Evolutionary conservation across 306 rosid genomes (phyloP), one percentile per base, ranked within the genome.

Genomic region (Ceratonia siliqua): DNA sequence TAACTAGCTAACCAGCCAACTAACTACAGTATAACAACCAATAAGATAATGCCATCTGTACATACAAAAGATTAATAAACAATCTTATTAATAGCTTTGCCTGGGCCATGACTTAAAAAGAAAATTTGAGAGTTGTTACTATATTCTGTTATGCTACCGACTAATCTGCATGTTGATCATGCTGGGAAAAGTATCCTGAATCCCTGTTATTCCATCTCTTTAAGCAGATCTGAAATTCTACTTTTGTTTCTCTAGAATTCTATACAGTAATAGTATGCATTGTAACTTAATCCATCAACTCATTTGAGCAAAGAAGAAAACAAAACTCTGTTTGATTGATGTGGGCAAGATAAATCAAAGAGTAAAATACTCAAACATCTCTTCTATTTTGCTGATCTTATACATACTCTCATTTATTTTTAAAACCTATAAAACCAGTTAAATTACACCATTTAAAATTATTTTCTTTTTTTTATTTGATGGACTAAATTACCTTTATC

Each of bases 141-240:
- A 6, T 33, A 21, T 8, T 62, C 17, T 36, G 30, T 5, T 33
- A 33, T 8, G n/a, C 2, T 66, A 33, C 55, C 35, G 75, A 79
- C 45, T 46, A 73, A 49, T 50, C 28, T 36, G 28, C 65, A 66
- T 13, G 54, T 68, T 70, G 57, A 65, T 63, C 41, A 45, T 62
- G 75, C 70, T 35, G 24, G 39, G 35, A 27, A 76, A 54, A 62
- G 32, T 64, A 9, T 56, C 24, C 46, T 38, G 46, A 71, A 64
- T 46, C 46, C 67, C 54, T 30, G 46, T 22, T 43, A 17, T 74
- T 52, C 55, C 49, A 75, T 13, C 25, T 56, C 54, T 45, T 17
- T 8, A 62, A 59, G 20, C 7, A 43, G 64, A n/a, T 63, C 33
- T 46, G 58, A n/a, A 49, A 18, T 70, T 67, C 55, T 41, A 20